phyloP scores from a whole-genome alignment of 2,329 filamentous ascomycete genomes.

The Colletotrichum cuscutae region DNA sequence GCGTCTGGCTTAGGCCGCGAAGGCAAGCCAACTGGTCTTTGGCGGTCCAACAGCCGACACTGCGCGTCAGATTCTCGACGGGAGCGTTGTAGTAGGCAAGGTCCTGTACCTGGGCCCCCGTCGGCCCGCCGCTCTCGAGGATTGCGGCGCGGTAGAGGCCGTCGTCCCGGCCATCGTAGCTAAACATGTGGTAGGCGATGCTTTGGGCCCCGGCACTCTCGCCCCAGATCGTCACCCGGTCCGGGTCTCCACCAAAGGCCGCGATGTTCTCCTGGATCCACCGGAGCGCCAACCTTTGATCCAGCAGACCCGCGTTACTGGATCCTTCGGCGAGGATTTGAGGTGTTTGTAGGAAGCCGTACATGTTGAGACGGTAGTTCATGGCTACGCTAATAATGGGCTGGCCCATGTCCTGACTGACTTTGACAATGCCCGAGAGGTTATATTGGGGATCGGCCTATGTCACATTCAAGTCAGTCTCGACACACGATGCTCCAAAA shows the following conservation, averaged over 20 bases:
- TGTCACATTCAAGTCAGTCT: conserved; percentile 15
- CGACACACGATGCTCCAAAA: neutral
- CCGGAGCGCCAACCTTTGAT: conserved; percentile 59
- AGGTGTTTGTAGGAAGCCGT: conserved; percentile 62
- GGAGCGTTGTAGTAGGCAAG: conserved; percentile 47
- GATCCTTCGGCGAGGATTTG: conserved; percentile 54
- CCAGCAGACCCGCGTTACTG: conserved; percentile 60
- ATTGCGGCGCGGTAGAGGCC: conserved; percentile 64
- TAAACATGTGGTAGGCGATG: conserved; percentile 60
- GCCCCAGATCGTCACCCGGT: conserved; percentile 60
- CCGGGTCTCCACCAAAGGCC: conserved; percentile 60
- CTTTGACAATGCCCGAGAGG: conserved; percentile 68
- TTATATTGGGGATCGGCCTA: conserved; percentile 68
- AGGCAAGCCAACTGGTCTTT: conserved; percentile 50
- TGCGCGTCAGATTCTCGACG: conserved; percentile 47
- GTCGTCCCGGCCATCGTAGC: conserved; percentile 66
- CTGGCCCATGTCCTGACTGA: conserved; percentile 60
- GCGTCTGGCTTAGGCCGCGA: conserved; percentile 43
- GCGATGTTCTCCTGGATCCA: conserved; percentile 66
- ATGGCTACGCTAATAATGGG: conserved; percentile 64
- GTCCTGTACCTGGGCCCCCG: conserved; percentile 43
- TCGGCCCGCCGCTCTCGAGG: conserved; percentile 59
- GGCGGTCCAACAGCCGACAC: conserved; percentile 47
- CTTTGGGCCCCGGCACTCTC: conserved; percentile 54
- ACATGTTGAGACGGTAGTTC: conserved; percentile 64